phyloP scores from a whole-genome alignment of 208 protist species.

The Phytomonas sp. region DNA sequence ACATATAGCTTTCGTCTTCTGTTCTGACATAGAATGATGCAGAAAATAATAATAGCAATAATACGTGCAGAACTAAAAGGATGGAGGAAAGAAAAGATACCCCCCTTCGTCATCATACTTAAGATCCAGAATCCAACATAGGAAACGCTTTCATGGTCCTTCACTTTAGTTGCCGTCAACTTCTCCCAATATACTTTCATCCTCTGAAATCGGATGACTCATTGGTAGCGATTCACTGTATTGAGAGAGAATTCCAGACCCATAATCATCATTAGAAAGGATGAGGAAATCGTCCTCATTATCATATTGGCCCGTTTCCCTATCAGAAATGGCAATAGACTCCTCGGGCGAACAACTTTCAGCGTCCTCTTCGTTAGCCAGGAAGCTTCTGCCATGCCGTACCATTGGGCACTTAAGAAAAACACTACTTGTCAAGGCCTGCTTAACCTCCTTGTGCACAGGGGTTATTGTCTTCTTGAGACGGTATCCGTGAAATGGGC shows the following conservation, averaged over 20 bases:
- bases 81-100: slow-evolving; percentile 7
- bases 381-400: slow-evolving; percentile 3
- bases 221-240: not conserved
- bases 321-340: not conserved
- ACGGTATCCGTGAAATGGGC: not conserved
- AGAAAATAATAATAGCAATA: slow-evolving; percentile 11
- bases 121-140: not conserved
- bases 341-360: not conserved
- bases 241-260: not conserved
- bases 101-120: not conserved
- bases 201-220: not conserved
- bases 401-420: slow-evolving; percentile 12
- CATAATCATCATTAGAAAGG: not conserved
- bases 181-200: not conserved
- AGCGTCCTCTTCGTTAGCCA: slow-evolving; percentile 19
- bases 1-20: not conserved
- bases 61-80: slow-evolving; percentile 9
- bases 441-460: not conserved
- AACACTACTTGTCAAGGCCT: not conserved
- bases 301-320: not conserved
- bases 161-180: not conserved
- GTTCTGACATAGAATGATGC: slow-evolving; percentile 5
- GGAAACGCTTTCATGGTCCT: not conserved
- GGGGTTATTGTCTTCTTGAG: not conserved
- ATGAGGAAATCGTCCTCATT: not conserved